Percentiles rank a stretch among this genome's conserved stretches.
phyloP scores from a whole-genome alignment of 1,139 yeast species.

The Zygoascus sp. region DNA sequence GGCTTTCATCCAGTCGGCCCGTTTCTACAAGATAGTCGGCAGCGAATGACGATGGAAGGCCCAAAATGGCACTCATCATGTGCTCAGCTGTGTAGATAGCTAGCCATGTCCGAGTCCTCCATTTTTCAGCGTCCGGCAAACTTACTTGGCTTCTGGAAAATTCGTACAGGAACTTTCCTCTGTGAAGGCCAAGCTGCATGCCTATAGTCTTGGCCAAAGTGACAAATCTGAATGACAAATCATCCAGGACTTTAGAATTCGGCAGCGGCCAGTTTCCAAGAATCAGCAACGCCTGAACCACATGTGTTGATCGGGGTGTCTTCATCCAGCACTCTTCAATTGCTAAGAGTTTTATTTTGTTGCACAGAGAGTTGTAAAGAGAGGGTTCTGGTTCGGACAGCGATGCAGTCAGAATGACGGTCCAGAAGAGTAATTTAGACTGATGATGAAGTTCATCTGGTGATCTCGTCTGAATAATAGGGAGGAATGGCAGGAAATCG shows the following conservation, averaged over 20 bases:
- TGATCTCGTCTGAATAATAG: slow-evolving; percentile 65
- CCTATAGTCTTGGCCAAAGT: slow-evolving; percentile 83
- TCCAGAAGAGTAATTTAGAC: slow-evolving; percentile 85
- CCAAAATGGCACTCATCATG: slow-evolving; percentile 84
- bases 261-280: slow-evolving; percentile 91
- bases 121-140: slow-evolving; percentile 83
- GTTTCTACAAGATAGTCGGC: slow-evolving; percentile 79
- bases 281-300: slow-evolving; percentile 80
- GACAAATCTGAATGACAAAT: slow-evolving; percentile 81
- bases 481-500: slow-evolving; percentile 70
- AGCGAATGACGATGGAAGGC: slow-evolving; percentile 81
- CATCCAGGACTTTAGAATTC: slow-evolving; percentile 87
- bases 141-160: slow-evolving; percentile 87
- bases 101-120: slow-evolving; percentile 93
- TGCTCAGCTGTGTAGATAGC: slow-evolving; percentile 85
- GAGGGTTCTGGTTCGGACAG: slow-evolving; percentile 84
- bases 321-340: slow-evolving; percentile 91
- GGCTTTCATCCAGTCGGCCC: slow-evolving; percentile 61
- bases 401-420: slow-evolving; percentile 82
- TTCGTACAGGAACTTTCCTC: slow-evolving; percentile 88
- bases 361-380: slow-evolving; percentile 68
- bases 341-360: slow-evolving; percentile 78
- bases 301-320: slow-evolving; percentile 91
- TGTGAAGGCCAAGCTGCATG: slow-evolving; percentile 84
- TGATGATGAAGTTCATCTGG: slow-evolving; percentile 79